A percentile compares a stretch with the other conserved stretches of the same genome.
Evolutionary conservation across 176 grass and related monocot genomes (phyloP).

Genomic region (Sorghum bicolor): DNA sequence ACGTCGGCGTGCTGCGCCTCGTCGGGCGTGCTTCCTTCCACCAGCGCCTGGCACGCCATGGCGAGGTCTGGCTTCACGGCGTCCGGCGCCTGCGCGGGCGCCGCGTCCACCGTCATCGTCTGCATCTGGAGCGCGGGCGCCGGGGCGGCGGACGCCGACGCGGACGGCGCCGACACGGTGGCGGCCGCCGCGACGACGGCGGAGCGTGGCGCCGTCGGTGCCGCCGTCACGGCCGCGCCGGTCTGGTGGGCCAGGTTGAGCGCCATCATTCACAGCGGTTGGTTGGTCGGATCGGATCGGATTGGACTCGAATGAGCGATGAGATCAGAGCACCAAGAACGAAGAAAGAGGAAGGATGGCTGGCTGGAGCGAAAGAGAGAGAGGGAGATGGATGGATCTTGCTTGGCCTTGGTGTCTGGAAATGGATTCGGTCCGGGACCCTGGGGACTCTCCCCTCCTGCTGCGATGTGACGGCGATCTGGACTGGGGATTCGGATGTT

Average conservation of each 20-base stretch:
- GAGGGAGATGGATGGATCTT: conserved; percentile 21
- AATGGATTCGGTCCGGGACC: conserved; percentile 27
- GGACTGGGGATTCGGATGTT: not conserved
- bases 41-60: conserved; percentile 46
- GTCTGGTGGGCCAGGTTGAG: conserved; percentile 65
- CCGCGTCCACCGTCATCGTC: conserved; percentile 25
- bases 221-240: conserved; percentile 21
- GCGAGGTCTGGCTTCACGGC: conserved; percentile 32
- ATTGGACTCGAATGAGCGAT: not conserved
- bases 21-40: not conserved
- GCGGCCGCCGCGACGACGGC: conserved; percentile 23
- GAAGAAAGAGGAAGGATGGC: no score
- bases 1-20: conserved; percentile 4
- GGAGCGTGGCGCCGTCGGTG: not conserved
- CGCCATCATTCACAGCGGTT: conserved; percentile 32
- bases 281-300: not conserved
- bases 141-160: not conserved
- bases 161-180: not conserved
- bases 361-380: not conserved
- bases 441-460: not conserved
- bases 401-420: not conserved
- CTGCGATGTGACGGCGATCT: conserved; percentile 19
- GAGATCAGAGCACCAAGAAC: conserved; percentile 7
- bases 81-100: not conserved
- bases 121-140: conserved; percentile 5